Conservation (phyloP, 2,329 filamentous ascomycete genomes). For the Trichoderma simmonsii region DNA sequence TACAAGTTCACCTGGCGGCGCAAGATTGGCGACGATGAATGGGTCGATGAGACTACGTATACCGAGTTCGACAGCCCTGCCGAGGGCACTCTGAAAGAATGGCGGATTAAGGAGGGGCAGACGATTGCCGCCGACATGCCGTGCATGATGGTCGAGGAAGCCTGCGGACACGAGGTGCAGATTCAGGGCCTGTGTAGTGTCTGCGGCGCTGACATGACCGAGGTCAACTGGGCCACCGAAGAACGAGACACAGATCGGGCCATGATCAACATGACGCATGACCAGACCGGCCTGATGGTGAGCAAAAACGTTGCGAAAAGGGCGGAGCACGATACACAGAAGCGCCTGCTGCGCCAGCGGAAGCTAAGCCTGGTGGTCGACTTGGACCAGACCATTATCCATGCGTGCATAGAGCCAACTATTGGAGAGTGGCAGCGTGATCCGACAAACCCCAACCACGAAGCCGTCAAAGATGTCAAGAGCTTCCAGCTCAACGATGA, state of each 20-base stretch:
- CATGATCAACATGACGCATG: slow-evolving; percentile 91
- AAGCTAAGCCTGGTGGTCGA: slow-evolving; percentile 95
- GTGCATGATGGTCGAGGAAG: slow-evolving; percentile 79
- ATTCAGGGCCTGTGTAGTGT: slow-evolving; percentile 86
- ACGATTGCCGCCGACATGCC: slow-evolving; percentile 57
- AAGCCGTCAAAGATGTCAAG: slow-evolving; percentile 82
- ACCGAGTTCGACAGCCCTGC: slow-evolving; percentile 79
- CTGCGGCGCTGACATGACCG: slow-evolving; percentile 95
- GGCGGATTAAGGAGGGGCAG: slow-evolving; percentile 69
- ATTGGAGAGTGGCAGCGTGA: slow-evolving; percentile 94
- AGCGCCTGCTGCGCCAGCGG: slow-evolving; percentile 71
- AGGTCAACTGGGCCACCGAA: slow-evolving; percentile 80
- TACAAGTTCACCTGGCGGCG: slow-evolving; percentile 83
- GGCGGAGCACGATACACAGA: slow-evolving; percentile 83
- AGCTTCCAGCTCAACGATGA: slow-evolving; percentile 89
- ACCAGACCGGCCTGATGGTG: slow-evolving; percentile 82
- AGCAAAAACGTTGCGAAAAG: slow-evolving; percentile 76
- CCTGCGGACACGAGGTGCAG: slow-evolving; percentile 86
- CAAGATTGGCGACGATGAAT: slow-evolving; percentile 65
- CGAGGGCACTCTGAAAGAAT: slow-evolving; percentile 74
- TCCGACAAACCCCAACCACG: slow-evolving; percentile 82
- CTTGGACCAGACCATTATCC: slow-evolving; percentile 96
- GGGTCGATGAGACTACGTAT: slow-evolving; percentile 62
- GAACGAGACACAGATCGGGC: slow-evolving; percentile 77
- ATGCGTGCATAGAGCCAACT: slow-evolving; percentile 94